Evolutionary conservation across 140 eudicot genomes (phyloP), one percentile per base, ranked within the genome.

Genomic region (Ambrosia hybrid): DNA sequence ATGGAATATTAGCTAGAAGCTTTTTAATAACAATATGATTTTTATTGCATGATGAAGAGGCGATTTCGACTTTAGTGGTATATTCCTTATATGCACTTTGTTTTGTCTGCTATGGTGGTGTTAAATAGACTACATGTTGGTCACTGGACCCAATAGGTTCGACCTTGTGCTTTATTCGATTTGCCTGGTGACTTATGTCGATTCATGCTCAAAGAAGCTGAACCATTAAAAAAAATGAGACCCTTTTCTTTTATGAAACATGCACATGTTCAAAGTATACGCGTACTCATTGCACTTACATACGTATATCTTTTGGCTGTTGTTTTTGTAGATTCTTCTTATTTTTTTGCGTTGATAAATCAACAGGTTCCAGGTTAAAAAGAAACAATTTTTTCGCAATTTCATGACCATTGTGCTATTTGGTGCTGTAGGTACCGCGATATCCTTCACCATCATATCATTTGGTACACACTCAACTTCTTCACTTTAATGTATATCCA

Each of bases 351-450:
- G 13, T 51, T 51, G 36, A 60, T 45, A 57, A 58, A 78, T 51
- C 30, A 69, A 78, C 97, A 90, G 97, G 86, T 90, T 90, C 82
- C 91, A 85, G 83, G 97, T 90, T 60, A 90, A 90, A 78, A 90
- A 90, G 88, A 90, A 90, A 74, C 91, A 87, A 55, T 90, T 90
- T 73, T 90, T 90, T 56, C 95, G 95, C 73, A 90, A 90, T 76
- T 90, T 90, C 86, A 81, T 82, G 86, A 90, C 97, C 64, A 90
- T 90, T 62, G 84, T 82, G 72, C 79, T 90, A 78, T 90, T 90
- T 88, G 97, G 97, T 41, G 97, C 92, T 21, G 26, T 90, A 78
- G 96, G 96, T 66, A 89, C 96, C 17, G 41, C 74, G 57, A 90
- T 90, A 79, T 90, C 97, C 43, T 90, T 90, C 82, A 65, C 78